These are phyloP conservation scores for Mycena polygramma DNA, from an alignment of 768 basidiomycete species.

Conservation along the genomic window DNA sequence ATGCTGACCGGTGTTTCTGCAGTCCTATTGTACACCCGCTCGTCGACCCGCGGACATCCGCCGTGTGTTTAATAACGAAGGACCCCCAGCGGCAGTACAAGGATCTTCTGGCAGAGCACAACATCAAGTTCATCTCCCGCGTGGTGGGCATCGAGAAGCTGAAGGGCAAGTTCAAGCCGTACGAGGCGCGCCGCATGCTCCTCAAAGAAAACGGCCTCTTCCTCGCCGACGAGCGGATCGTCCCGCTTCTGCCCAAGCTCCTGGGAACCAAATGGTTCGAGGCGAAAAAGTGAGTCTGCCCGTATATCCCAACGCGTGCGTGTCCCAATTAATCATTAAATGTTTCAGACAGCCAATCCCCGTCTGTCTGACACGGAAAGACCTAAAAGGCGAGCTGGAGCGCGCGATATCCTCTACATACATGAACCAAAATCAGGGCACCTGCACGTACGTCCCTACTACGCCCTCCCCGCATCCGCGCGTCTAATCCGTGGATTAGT, in stretches of 20 bases:
- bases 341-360: slow-evolving; percentile 89
- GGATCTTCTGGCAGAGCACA: slow-evolving; percentile 82
- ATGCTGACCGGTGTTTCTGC: slow-evolving; percentile 15
- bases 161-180: slow-evolving; percentile 92
- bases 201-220: slow-evolving; percentile 93
- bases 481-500: slow-evolving; percentile 52
- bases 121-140: slow-evolving; percentile 90
- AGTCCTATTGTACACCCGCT: slow-evolving; percentile 86
- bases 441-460: slow-evolving; percentile 79
- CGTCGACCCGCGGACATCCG: slow-evolving; percentile 83
- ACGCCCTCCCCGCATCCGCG: not conserved
- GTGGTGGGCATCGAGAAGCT: slow-evolving; percentile 94
- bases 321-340: slow-evolving; percentile 17
- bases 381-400: slow-evolving; percentile 93
- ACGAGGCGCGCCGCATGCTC: slow-evolving; percentile 84
- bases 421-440: slow-evolving; percentile 95
- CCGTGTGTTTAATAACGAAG: slow-evolving; percentile 94
- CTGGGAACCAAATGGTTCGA: slow-evolving; percentile 93
- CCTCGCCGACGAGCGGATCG: slow-evolving; percentile 91
- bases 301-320: not conserved
- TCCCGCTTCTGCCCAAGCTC: slow-evolving; percentile 88
- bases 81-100: slow-evolving; percentile 98
- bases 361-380: slow-evolving; percentile 88
- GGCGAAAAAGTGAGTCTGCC: slow-evolving; percentile 87
- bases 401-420: slow-evolving; percentile 94